Evolutionary conservation across 306 rosid species (phyloP), one percentile per base, ranked within the genome.

Genomic region (Argentina anserina): DNA sequence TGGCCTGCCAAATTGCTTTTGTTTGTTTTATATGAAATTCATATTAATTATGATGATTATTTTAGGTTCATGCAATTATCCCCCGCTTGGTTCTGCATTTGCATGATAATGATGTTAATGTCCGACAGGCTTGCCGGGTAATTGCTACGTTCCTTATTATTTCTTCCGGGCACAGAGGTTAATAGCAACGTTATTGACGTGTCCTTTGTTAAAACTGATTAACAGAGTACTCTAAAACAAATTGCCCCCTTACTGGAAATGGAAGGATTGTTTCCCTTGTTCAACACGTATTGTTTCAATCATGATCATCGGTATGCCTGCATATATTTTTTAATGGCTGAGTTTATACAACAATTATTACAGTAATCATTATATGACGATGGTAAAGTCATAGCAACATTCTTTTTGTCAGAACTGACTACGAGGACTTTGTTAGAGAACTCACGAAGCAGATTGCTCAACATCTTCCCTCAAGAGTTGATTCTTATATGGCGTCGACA

Each of bases 91-190:
- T 93, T 80, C 85, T 93, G 86, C 98, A 93, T 80, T 82, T 89
- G 61, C 87, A 89, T 75, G 98, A 93, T 66, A 96, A 89, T 37
- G 94, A 93, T 67, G 15, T 76, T 75, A 78, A 85, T 46, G 96
- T 93, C 31, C 86, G 96, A 67, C 82, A 85, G 50, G 97, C 98
- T 72, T 93, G 98, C 83, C 97, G 98, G 98, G 98, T 93, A 90
- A 78, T 83, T 69, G 33, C 41, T 63, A 67, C 34, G 42, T 52
- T 77, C 61, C 64, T 34, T 80, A 60, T 80, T 80, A 17, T 65
- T 52, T 81, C 72, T 75, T 75, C 52, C 64, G 61, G 39, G 53
- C 39, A n/a, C 26, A 72, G 52, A 42, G 34, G 67, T 61, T 65
- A 62, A 23, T 71, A 29, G 46, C 66, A 81, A 73, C 23, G 65